phyloP scores from a whole-genome alignment of 2,329 filamentous ascomycete species.

The Xylaria sp. region DNA sequence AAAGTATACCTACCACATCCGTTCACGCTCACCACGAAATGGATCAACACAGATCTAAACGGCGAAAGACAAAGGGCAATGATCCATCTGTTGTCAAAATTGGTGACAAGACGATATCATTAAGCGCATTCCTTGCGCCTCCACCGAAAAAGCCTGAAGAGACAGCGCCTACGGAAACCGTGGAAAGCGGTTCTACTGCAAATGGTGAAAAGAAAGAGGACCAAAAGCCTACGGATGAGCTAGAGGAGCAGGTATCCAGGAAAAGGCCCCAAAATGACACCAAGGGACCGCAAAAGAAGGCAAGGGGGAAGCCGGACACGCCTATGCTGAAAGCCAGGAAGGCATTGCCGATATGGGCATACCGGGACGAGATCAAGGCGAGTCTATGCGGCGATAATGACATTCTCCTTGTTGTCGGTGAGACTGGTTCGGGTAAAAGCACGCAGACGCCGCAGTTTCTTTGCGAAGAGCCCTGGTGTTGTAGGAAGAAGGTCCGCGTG shows the following conservation, averaged over 20 bases:
- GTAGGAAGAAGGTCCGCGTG: slow-evolving; percentile 59
- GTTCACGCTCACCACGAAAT: slow-evolving; percentile 23
- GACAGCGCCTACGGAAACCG: slow-evolving; percentile 12
- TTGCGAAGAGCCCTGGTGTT: slow-evolving; percentile 79
- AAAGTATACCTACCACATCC: neutral
- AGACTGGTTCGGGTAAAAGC: slow-evolving; percentile 96
- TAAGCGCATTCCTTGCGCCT: slow-evolving; percentile 53
- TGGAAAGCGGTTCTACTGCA: slow-evolving; percentile 6
- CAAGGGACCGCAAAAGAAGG: neutral
- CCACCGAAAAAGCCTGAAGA: slow-evolving; percentile 36
- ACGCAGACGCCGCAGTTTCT: slow-evolving; percentile 96
- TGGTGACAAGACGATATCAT: slow-evolving; percentile 54
- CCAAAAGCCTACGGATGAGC: slow-evolving; percentile 10
- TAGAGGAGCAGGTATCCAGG: neutral
- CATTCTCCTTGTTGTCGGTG: slow-evolving; percentile 84
- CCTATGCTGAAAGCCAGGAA: slow-evolving; percentile 56
- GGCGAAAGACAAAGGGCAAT: slow-evolving; percentile 43
- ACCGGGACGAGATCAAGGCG: slow-evolving; percentile 71
- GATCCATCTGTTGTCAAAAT: slow-evolving; percentile 49
- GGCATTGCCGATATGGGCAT: slow-evolving; percentile 79
- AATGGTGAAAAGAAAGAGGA: slow-evolving; percentile 24
- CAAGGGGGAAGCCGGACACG: slow-evolving; percentile 27
- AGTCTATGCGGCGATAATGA: slow-evolving; percentile 66
- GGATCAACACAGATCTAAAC: slow-evolving; percentile 45
- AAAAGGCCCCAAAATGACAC: neutral